These are phyloP conservation scores for Dipodascopsis tothii DNA, from an alignment of 805 yeast genomes.

Conservation along the genomic window DNA sequence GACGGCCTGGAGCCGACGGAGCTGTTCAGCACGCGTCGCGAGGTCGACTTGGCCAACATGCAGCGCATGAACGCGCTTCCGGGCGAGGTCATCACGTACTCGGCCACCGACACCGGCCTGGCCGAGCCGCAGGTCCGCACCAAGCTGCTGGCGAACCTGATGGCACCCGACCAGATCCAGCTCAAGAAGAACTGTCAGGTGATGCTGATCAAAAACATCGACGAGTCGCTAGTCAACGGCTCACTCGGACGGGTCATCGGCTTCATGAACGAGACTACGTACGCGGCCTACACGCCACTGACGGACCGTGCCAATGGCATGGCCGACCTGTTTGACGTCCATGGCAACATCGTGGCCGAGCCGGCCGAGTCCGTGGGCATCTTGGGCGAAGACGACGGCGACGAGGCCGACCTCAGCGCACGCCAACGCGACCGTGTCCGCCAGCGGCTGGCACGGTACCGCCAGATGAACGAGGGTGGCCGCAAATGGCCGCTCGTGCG, in stretches of 20 bases:
- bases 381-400: neutral
- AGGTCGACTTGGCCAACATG: slow-evolving; percentile 71
- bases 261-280: slow-evolving; percentile 38
- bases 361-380: neutral
- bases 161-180: slow-evolving; percentile 59
- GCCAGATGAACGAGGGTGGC: neutral
- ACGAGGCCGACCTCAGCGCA: neutral
- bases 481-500: slow-evolving; percentile 61
- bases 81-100: slow-evolving; percentile 42
- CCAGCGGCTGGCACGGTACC: slow-evolving; percentile 1
- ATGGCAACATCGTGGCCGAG: neutral
- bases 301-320: no score
- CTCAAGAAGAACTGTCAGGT: slow-evolving; percentile 88
- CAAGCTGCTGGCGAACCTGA: slow-evolving; percentile 47
- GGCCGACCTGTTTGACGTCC: neutral
- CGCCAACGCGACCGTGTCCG: neutral
- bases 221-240: slow-evolving; percentile 78
- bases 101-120: slow-evolving; percentile 39
- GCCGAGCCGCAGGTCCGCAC: slow-evolving; percentile 27
- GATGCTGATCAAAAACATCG: slow-evolving; percentile 80
- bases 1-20: slow-evolving; percentile 88
- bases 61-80: slow-evolving; percentile 43
- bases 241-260: slow-evolving; percentile 70
- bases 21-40: slow-evolving; percentile 74
- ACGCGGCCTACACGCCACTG: slow-evolving; percentile 3